Percentiles rank a stretch among this genome's conserved stretches.
Conservation (phyloP, 1,284 basidiomycete genomes). For the Cerioporus squamosus region DNA sequence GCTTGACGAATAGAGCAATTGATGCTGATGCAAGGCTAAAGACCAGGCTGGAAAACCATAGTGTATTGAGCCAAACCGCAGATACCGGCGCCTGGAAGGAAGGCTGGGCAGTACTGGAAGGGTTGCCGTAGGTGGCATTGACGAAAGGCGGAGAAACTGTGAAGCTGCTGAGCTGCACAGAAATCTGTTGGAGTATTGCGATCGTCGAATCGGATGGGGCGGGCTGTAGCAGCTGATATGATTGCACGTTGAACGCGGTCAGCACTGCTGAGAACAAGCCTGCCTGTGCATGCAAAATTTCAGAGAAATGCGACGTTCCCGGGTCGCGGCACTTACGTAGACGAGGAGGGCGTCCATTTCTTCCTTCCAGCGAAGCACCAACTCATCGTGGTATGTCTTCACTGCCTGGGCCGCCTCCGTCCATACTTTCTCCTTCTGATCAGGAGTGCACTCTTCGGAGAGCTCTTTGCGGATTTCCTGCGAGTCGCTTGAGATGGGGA, state of each 20-base stretch:
- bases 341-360: conserved; percentile 6
- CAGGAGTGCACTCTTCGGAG: too few species aligned
- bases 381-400: background rate
- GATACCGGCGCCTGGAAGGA: background rate
- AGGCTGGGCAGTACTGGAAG: conserved; percentile 1
- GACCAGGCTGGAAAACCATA: conserved; percentile 25
- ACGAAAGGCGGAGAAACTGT: background rate
- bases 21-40: conserved; percentile 18
- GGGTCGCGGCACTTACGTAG: background rate
- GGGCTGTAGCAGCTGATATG: conserved; percentile 8
- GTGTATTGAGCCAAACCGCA: conserved; percentile 17
- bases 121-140: conserved; percentile 1
- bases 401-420: background rate
- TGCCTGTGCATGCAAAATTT: background rate
- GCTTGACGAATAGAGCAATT: conserved; percentile 20
- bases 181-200: background rate
- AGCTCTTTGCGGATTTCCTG: too few species aligned
- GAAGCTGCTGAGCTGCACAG: conserved; percentile 1
- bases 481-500: too few species aligned
- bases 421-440: background rate
- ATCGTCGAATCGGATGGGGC: background rate
- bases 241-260: conserved; percentile 8
- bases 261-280: conserved; percentile 9
- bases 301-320: background rate
- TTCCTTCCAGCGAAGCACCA: background rate